phyloP scores from a whole-genome alignment of 1,284 basidiomycete species.

The Rhodotorula sp. region DNA sequence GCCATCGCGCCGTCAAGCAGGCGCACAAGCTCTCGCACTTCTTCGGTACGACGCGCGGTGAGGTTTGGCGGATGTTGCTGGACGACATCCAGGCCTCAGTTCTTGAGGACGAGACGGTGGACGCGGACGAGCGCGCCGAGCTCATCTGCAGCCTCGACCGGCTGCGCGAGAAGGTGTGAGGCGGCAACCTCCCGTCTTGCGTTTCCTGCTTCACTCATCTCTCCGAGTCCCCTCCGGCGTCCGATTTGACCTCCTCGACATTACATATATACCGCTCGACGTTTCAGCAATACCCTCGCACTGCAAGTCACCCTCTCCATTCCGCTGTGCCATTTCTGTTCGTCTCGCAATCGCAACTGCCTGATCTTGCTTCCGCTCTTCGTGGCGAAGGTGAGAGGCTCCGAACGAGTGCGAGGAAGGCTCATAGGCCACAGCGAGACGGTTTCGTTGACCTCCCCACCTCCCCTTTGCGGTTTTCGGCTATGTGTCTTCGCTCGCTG shows the following conservation, averaged over 20 bases:
- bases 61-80: conserved; percentile 30
- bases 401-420: no score
- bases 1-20: conserved; percentile 14
- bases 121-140: conserved; percentile 28
- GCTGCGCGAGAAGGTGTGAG: conserved; percentile 5
- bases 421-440: no score
- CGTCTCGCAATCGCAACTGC: no score
- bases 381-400: no score
- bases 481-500: background rate
- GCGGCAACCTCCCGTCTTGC: background rate
- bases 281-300: background rate
- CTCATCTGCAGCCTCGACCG: conserved; percentile 16
- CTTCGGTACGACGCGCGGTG: conserved; percentile 30
- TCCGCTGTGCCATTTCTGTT: no score
- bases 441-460: no score
- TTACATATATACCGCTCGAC: background rate
- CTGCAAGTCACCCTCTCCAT: no score
- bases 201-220: background rate
- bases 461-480: background rate
- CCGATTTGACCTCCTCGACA: background rate
- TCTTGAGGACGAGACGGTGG: conserved; percentile 25
- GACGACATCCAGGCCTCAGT: conserved; percentile 25
- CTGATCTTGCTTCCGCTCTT: no score
- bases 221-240: background rate
- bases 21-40: conserved; percentile 28